Percentiles rank a stretch among this genome's conserved stretches.
Conservation (phyloP, 148 eudicot genomes). For the Persicaria maculosa region DNA sequence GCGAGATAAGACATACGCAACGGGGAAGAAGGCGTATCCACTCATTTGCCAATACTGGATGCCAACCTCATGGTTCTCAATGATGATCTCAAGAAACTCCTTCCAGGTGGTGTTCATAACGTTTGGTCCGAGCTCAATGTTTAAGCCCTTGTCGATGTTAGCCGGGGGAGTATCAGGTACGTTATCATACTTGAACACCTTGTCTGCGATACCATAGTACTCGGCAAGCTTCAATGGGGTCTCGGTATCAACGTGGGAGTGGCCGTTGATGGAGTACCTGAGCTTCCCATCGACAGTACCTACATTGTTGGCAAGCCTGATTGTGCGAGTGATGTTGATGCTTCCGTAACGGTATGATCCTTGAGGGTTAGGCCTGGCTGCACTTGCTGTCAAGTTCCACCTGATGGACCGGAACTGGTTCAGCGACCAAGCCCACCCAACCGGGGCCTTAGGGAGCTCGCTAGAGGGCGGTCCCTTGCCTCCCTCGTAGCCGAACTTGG, state of each 20-base stretch:
- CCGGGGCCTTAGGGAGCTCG: conserved; percentile 37
- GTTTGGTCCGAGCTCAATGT: conserved; percentile 20
- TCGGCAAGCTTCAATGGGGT: conserved; percentile 67
- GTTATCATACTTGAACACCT: conserved; percentile 42
- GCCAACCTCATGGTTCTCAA: conserved; percentile 43
- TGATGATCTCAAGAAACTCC: conserved; percentile 40
- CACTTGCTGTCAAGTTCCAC: conserved; percentile 76
- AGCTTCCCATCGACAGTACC: conserved; percentile 44
- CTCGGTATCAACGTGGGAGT: conserved; percentile 39
- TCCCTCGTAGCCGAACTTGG: conserved; percentile 30
- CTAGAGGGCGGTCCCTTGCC: conserved; percentile 38
- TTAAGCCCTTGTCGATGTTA: conserved; percentile 5
- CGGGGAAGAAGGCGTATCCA: conserved; percentile 50
- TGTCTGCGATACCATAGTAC: conserved; percentile 29
- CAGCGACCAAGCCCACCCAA: conserved; percentile 54
- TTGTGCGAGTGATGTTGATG: conserved; percentile 57
- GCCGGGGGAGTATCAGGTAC: conserved; percentile 38
- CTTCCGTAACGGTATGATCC: conserved; percentile 67
- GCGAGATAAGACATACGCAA: conserved; percentile 20
- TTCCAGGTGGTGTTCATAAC: conserved; percentile 30
- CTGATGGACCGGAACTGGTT: conserved; percentile 60
- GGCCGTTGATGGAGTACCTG: conserved; percentile 52
- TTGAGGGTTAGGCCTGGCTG: conserved; percentile 81
- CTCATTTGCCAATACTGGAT: conserved; percentile 42
- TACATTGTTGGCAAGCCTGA: conserved; percentile 41